Evolutionary conservation across 768 basidiomycete genomes (phyloP).

Genomic region (Antrodiella citrinella): DNA sequence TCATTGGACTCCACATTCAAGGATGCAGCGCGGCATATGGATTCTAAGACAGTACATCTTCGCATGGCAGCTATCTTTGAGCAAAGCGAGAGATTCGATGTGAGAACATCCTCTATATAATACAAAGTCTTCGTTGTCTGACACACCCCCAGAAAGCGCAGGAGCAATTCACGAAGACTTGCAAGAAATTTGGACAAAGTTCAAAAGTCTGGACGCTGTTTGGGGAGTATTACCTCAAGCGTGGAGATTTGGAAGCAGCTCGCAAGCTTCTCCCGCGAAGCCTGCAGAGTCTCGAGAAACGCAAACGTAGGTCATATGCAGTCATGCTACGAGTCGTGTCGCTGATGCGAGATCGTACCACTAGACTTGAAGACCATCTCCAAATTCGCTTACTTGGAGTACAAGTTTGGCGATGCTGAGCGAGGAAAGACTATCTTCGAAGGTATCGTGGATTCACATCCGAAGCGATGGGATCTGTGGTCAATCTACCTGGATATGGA

Average conservation of each 20-base stretch:
- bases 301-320: slow-evolving; percentile 64
- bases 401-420: slow-evolving; percentile 89
- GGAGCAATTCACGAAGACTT: slow-evolving; percentile 79
- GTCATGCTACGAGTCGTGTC: too few relatives aligned
- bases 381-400: slow-evolving; percentile 92
- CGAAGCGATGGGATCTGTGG: slow-evolving; percentile 95
- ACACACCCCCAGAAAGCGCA: slow-evolving; percentile 65
- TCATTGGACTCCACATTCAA: slow-evolving; percentile 76
- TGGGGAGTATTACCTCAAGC: slow-evolving; percentile 73
- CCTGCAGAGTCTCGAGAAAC: slow-evolving; percentile 85
- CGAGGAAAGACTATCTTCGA: slow-evolving; percentile 95
- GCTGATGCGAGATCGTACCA: neutral
- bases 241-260: slow-evolving; percentile 69
- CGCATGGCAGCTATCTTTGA: slow-evolving; percentile 80
- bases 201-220: slow-evolving; percentile 92
- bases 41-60: slow-evolving; percentile 86
- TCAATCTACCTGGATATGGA: slow-evolving; percentile 97
- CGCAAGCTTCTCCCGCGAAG: slow-evolving; percentile 81
- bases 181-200: slow-evolving; percentile 91
- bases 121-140: neutral
- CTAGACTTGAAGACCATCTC: slow-evolving; percentile 93
- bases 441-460: slow-evolving; percentile 91
- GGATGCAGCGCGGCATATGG: slow-evolving; percentile 84
- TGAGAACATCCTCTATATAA: slow-evolving; percentile 23
- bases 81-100: slow-evolving; percentile 75